Percentiles rank a stretch among this genome's conserved stretches.
phyloP scores from a whole-genome alignment of 2,329 filamentous ascomycete species.

The Fusarium sp. region DNA sequence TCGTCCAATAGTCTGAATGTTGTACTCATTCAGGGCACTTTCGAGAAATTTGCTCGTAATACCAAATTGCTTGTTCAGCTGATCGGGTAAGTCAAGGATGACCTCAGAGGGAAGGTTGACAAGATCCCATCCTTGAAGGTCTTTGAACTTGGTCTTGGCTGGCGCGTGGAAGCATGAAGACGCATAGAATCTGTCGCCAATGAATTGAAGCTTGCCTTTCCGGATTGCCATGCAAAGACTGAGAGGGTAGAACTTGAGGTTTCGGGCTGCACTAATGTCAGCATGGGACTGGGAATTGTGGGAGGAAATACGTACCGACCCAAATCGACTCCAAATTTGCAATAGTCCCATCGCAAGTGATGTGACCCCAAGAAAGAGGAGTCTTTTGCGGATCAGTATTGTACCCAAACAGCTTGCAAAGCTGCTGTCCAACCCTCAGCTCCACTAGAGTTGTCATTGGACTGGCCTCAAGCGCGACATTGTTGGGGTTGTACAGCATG shows the following conservation, averaged over 20 bases:
- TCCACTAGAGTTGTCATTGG: conserved; percentile 58
- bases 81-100: conserved; percentile 55
- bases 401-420: conserved; percentile 59
- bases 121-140: conserved; percentile 56
- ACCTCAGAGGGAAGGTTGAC: conserved; percentile 55
- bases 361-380: conserved; percentile 56
- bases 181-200: conserved; percentile 53
- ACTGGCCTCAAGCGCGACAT: conserved; percentile 59
- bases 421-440: conserved; percentile 57
- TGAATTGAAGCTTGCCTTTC: conserved; percentile 51
- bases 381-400: conserved; percentile 48
- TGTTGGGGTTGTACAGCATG: conserved; percentile 64
- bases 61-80: conserved; percentile 51
- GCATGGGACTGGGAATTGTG: accelerated
- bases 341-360: conserved; percentile 58
- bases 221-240: conserved; percentile 51
- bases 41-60: conserved; percentile 54
- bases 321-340: conserved; percentile 62
- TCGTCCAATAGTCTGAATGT: conserved; percentile 56
- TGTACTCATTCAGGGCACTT: conserved; percentile 36
- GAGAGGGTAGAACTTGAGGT: conserved; percentile 60
- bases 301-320: conserved; percentile 42
- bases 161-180: conserved; percentile 48
- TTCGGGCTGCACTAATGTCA: conserved; percentile 51
- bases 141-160: conserved; percentile 50